Percentiles rank a stretch among this genome's conserved stretches.
Evolutionary conservation across 2,329 filamentous ascomycete genomes (phyloP).

Genomic region (Huntiella savannae): DNA sequence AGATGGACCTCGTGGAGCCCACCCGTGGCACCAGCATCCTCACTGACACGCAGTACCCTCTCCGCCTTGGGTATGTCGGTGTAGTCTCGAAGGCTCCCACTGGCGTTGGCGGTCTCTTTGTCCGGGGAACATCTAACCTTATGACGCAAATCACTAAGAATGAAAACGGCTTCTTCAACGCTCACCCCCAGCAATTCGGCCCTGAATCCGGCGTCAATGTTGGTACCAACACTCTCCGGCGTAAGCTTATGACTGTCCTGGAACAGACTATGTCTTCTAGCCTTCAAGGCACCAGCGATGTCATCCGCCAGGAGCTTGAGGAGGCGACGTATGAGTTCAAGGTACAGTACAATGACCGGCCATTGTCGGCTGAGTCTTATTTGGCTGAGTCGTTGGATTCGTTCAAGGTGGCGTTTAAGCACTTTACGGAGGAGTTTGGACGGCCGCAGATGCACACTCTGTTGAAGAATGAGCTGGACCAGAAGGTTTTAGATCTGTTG

Average conservation of each 20-base stretch:
- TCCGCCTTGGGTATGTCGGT: conserved; percentile 89
- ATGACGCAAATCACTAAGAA: conserved; percentile 68
- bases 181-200: conserved; percentile 66
- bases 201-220: conserved; percentile 52
- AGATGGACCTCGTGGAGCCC: conserved; percentile 93
- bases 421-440: conserved; percentile 77
- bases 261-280: conserved; percentile 95
- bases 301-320: conserved; percentile 84
- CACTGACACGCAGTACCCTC: conserved; percentile 76
- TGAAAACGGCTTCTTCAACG: conserved; percentile 69
- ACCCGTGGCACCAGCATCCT: conserved; percentile 59
- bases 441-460: conserved; percentile 75
- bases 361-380: conserved; percentile 87
- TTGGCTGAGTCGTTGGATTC: conserved; percentile 84
- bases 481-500: conserved; percentile 80
- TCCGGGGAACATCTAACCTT: conserved; percentile 62
- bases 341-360: conserved; percentile 95
- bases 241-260: conserved; percentile 91
- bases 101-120: conserved; percentile 51
- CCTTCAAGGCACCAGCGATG: conserved; percentile 72
- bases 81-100: conserved; percentile 71
- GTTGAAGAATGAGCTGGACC: conserved; percentile 80
- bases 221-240: conserved; percentile 70
- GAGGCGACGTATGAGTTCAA: conserved; percentile 98
- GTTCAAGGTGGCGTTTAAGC: conserved; percentile 96